phyloP scores from a whole-genome alignment of 192 early-diverging fungal species.

The Pilaira anomala region DNA sequence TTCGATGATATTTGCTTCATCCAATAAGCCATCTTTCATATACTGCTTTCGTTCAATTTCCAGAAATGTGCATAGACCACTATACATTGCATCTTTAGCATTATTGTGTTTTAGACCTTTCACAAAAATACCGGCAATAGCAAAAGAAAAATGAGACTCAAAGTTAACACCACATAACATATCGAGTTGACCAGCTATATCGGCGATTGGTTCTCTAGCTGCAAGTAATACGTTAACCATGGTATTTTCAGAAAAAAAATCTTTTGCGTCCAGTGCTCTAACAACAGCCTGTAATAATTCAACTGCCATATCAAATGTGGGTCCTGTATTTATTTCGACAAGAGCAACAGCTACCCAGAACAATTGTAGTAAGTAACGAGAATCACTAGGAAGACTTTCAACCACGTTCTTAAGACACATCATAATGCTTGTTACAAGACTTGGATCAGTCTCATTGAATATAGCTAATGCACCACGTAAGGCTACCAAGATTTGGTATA shows the following conservation, averaged over 20 bases:
- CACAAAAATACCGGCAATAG: constrained; percentile 73
- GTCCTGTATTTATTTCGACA: constrained; percentile 77
- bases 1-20: constrained; percentile 37
- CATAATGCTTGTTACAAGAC: constrained; percentile 77
- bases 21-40: constrained; percentile 24
- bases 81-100: constrained; percentile 66
- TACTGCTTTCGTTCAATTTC: constrained; percentile 57
- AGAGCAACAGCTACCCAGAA: constrained; percentile 88
- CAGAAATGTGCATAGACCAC: constrained; percentile 63
- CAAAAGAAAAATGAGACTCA: constrained; percentile 78
- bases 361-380: constrained; percentile 72
- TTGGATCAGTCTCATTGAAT: constrained; percentile 76
- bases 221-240: constrained; percentile 65
- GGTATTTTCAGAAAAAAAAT: constrained; percentile 59
- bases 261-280: constrained; percentile 62
- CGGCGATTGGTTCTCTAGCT: constrained; percentile 64
- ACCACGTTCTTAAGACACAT: constrained; percentile 85
- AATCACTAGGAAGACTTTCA: constrained; percentile 67
- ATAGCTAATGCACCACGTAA: constrained; percentile 78
- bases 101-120: constrained; percentile 75
- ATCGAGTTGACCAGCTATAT: constrained; percentile 69
- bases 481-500: constrained; percentile 88
- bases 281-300: constrained; percentile 70
- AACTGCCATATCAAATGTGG: constrained; percentile 68
- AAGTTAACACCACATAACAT: constrained; percentile 71